Base-by-base conservation (phyloP, 2,329 filamentous ascomycete species). In the Xylariaceae sp. region DNA sequence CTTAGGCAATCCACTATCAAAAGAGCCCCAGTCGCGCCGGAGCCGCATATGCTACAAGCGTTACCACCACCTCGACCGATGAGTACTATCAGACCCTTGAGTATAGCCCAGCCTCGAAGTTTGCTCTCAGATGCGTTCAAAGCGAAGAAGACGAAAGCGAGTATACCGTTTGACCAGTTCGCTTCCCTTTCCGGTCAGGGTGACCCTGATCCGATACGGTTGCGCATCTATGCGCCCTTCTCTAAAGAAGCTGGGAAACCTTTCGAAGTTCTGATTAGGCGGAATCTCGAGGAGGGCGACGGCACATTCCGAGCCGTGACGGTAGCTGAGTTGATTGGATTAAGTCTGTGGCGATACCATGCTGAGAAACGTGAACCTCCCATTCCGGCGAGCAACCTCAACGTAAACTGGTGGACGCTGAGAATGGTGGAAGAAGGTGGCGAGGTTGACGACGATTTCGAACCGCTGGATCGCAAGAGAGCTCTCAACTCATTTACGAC, bases 401-500 rank as follows among this genome's bases (percentile, higher is more conserved):
- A 90, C 66, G 87, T 92, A 66, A 93, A 93, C 69, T 86, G 86
- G 77, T 94, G 89, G 88, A 90, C 86, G 23, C 75, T 95, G 58
- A 83, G 89, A 47, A 92, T 95, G 85, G 89, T 92, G 1, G 86
- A 94, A 62, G 86, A 94, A 69, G 89, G 90, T 58, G 90, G 88
- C 53, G 90, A 94, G 69, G 86, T 93, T 1, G 90, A 95, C 66
- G 88, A 91, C 64, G 90, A 94, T 69, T 94, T 94, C 64, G 89
- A 89, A 37, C 86, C 90, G 0, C 78, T 94, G 47, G 87, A 89
- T 59, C 82, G 90, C 41, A 90, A 84, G 18, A 88, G 88, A 67
- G 82, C 86, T 1, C 79, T 94, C n/a, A 84, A 83, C 4, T 86
- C 90, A 17, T 94, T 93, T 67, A 90, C 89, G 44, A 91, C 89